Evolutionary conservation across 2,329 filamentous ascomycete genomes (phyloP), one percentile per base, ranked within the genome.

Genomic region (Paraphaeosphaeria sporulosa): DNA sequence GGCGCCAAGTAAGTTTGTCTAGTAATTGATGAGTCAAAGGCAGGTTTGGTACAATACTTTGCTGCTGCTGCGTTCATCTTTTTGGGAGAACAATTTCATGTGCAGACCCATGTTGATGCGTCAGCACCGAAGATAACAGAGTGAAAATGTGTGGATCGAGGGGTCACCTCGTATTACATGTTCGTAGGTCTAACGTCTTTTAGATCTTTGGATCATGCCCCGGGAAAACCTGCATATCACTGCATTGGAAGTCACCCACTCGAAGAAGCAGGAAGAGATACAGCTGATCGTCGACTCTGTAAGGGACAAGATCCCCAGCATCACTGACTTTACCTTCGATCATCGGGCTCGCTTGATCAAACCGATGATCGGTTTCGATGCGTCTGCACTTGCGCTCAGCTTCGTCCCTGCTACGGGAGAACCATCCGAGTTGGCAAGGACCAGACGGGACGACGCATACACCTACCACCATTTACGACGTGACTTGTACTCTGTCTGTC

Each of bases 381-480:
- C 91, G 1, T 89, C 93, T 5, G 94, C 93, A 17, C 83, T 97
- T 57, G 94, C 94, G 0, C 79, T 98, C 36, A 95, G 91, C 27
- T 97, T 96, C 77, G 81, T 97, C 1, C 94, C 94, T 0, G 92
- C 92, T 0, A 85, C 88, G 4, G 88, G 87, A 12, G 90, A 93
- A 79, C 4, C 63, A 72, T 12, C 65, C 2, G 32, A 66, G 3
- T 58, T 63, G 19, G 76, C 77, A 15, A 74, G 81, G 17, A 78
- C 67, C 2, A 49, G 56, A 0, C 71, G 83, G 42, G 84, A 86
- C 19, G 90, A 95, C 66, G 71, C 67, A 1, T 97, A 92, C 78
- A 94, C 91, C 0, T 97, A 97, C 76, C 94, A 97, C 74, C 94
- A 98, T 76, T 86, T 98, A 9, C 88, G 94, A 2, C 85, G 90